These are phyloP conservation scores for Mucuna pruriens DNA, from an alignment of 306 rosid species.

Conservation along the genomic window DNA sequence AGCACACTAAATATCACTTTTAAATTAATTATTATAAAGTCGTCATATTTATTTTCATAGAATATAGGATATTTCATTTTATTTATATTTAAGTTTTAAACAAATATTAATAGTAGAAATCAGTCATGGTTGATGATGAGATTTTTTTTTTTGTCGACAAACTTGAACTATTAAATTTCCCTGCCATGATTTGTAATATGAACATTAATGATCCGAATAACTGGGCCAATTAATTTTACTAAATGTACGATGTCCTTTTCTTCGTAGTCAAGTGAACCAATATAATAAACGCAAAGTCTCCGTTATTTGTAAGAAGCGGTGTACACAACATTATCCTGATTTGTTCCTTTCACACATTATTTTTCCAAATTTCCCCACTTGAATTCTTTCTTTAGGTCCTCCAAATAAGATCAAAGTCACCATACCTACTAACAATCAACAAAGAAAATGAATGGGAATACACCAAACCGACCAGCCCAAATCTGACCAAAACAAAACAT, in stretches of 20 bases:
- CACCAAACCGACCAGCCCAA: background rate
- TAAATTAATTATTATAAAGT: too few relatives aligned
- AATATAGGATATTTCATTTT: too few relatives aligned
- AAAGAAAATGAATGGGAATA: conserved; percentile 21
- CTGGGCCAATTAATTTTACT: background rate
- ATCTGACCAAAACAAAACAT: background rate
- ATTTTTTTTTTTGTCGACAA: too few relatives aligned
- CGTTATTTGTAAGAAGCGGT: background rate
- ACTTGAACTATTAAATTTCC: background rate
- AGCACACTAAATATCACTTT: too few relatives aligned
- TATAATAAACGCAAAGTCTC: background rate
- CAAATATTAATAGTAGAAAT: too few relatives aligned
- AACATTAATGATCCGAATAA: background rate
- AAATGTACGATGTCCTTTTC: background rate
- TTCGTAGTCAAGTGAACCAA: background rate
- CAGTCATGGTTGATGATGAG: too few relatives aligned
- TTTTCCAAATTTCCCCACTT: background rate
- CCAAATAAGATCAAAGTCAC: background rate
- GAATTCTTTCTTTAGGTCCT: background rate
- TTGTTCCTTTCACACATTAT: background rate
- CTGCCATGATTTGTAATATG: background rate
- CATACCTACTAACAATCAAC: background rate
- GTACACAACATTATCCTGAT: background rate
- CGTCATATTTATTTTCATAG: too few relatives aligned
- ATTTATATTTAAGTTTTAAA: too few relatives aligned